Evolutionary conservation across 2,329 filamentous ascomycete genomes (phyloP), one percentile per base, ranked within the genome.

Genomic region (Cryphonectria parasitica): DNA sequence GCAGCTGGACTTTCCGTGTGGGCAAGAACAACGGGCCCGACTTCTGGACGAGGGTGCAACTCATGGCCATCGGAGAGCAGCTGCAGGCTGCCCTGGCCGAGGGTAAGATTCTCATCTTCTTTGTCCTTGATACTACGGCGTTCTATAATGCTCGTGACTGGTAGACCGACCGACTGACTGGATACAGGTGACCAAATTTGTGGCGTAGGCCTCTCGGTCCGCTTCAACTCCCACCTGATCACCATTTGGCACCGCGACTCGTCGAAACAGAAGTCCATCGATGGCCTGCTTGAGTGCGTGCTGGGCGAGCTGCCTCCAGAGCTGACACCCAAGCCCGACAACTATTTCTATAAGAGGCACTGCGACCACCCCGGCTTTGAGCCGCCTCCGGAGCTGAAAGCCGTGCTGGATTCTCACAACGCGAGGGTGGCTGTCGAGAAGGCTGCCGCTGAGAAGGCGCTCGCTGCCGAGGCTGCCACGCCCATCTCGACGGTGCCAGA

Each of bases 191-290:
- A 94, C 79, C 94, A 97, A 79, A 92, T 98, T 75, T 96, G 95
- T 79, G 95, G 95, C 66, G 90, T 98, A 63, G 93, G 92, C 58
- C 90, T 96, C 74, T 94, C 92, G 1, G 92, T 95, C 70, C 91
- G 95, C 75, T 88, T 97, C 76, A 73, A 72, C 67, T 73, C 72
- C n/a, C 72, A 73, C 56, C 70, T 73, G 72, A 90, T 97, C 77
- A 91, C 92, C 75, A 89, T 98, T 77, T 98, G 95, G 95, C 96
- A 97, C 83, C 93, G 96, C 73, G 92, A 97, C 77, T 90, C 91
- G 31, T 90, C 89, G 72, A 94, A 96, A 81, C 86, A 93, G 77
- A 89, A 88, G 75, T 96, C 94, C 7, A 88, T 96, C 75, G 90
- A 95, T 78, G 88, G 85, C 73, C 86, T 98, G 71, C 86, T 95